Base-by-base conservation (phyloP, 768 basidiomycete genomes). In the Guyanaporus albipodus region DNA sequence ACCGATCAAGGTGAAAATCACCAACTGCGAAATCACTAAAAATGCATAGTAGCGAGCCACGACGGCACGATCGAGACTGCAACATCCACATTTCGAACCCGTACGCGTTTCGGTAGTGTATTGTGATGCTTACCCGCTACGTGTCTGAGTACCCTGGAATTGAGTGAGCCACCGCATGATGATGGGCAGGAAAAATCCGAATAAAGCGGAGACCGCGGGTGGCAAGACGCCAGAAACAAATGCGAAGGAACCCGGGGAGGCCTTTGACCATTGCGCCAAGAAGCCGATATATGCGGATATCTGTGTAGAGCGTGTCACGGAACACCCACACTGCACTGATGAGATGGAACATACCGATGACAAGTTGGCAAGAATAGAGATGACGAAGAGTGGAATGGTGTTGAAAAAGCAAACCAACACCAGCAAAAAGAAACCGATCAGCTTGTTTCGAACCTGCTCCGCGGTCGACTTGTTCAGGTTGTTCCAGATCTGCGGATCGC, bases 1-100 rank as follows among this genome's bases (percentile, higher is more conserved):
- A 55, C 91, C 89, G 50, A 97, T 83, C 48, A 95, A 67, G 14
- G 91, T 95, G 74, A 98, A 99, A 68, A 98, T 83, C 52, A 99
- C 74, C 58, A 99, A 70, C 63, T 97, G 93, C 41, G 87, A 90
- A 67, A 96, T 85, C 48, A 98, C 83, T 67, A 98, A 74, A 77
- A 99, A 98, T 1, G 87, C 75, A 61, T 85, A 98, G 69, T 97
- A 98, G 39, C 92, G 83, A 17, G 91, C 91, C 31, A 94, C 77
- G 49, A 98, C 94, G 29, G 86, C 84, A 27, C 96, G 86, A 58
- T 98, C 94, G 42, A 93, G 77, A 40, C 80, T 79, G 77, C 8
- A 85, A 29, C n/a, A 27, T n/a, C 28, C 35, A 34, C 11, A 22
- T 15, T 19, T 11, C 52, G 22, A 53, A 38, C 17, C 37, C 32